Evolutionary conservation across 257 asterid genomes (phyloP), one percentile per base, ranked within the genome.

Genomic region (Solanum bukasovii): DNA sequence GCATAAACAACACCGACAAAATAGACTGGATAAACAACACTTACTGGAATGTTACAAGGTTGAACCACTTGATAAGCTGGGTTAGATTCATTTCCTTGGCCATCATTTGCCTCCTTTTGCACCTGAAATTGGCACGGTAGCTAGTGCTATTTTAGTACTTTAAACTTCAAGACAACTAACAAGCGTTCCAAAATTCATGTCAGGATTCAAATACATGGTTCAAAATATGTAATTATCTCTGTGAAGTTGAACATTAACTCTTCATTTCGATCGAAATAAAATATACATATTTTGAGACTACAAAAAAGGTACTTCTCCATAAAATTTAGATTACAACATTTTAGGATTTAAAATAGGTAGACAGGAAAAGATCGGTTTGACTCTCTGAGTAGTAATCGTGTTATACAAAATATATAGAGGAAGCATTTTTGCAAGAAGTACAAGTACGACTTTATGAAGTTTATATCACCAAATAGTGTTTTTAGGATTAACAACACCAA

Each of bases 41-140:
- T 87, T 87, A 91, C 91, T 7, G 29, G 87, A 65, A 77, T 89
- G 82, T 29, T 12, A 90, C 74, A 65, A 37, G 74, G 68, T 83
- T 37, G 71, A 87, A 63, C 44, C 86, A 77, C 84, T 35, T 87
- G 87, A 91, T 67, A 82, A 3, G 61, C 87, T 27, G 65, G 29
- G 49, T 20, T 75, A 27, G 10, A 83, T 42, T 89, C 84, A 86
- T 7, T 46, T 65, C 29, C 83, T 52, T 52, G 61, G 16, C 35
- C 14, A 25, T 29, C 84, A 42, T 78, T 78, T 78, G 84, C 25
- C 35, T 42, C 34, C 84, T 13, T 12, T 7, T 4, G 37, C 37
- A 78, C 37, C 84, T 25, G 84, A 78, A 42, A 78, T 42, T 42
- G 84, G 37, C 10, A 84, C 13, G 13, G 72, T 65, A 25, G 46